These are phyloP conservation scores for Rauvolfia tetraphylla DNA, from an alignment of 257 asterid species.

Conservation along the genomic window DNA sequence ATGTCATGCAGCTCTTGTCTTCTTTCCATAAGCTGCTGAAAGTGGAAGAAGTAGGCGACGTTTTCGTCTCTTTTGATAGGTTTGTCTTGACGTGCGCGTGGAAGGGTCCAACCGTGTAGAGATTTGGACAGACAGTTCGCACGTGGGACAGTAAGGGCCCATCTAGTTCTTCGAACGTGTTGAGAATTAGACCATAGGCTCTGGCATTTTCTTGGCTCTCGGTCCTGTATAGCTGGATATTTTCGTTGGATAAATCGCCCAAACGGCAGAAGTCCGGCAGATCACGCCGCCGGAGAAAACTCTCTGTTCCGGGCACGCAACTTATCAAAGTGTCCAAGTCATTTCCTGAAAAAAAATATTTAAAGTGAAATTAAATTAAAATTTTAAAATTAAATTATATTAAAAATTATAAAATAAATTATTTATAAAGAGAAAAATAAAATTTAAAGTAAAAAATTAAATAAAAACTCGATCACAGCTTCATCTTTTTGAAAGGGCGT, in stretches of 20 bases:
- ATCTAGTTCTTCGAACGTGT: constrained; percentile 31
- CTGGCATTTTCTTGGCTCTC: constrained; percentile 20
- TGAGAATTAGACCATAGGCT: constrained; percentile 30
- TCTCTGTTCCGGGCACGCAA: constrained; percentile 19
- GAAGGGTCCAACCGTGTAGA: constrained; percentile 35
- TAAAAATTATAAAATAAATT: no score
- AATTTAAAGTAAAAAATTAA: no score
- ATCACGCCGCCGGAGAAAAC: constrained; percentile 27
- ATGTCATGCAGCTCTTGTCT: constrained; percentile 45
- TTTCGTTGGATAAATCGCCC: not conserved
- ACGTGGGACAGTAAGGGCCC: constrained; percentile 22
- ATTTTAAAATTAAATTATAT: no score
- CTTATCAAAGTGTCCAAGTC: constrained; percentile 21
- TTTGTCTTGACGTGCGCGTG: constrained; percentile 17
- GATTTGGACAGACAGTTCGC: constrained; percentile 11
- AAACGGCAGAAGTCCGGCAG: constrained; percentile 29
- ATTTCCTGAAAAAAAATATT: constrained; percentile 14
- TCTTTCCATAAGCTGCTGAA: constrained; percentile 43
- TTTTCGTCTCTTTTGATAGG: not conserved
- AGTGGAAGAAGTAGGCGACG: not conserved
- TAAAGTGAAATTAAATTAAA: no score
- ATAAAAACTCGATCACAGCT: no score
- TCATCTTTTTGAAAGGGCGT: not conserved
- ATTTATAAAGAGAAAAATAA: no score
- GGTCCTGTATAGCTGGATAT: constrained; percentile 14